These are phyloP conservation scores for Pleurotus tuoliensis DNA, from an alignment of 768 basidiomycete species.

Conservation along the genomic window DNA sequence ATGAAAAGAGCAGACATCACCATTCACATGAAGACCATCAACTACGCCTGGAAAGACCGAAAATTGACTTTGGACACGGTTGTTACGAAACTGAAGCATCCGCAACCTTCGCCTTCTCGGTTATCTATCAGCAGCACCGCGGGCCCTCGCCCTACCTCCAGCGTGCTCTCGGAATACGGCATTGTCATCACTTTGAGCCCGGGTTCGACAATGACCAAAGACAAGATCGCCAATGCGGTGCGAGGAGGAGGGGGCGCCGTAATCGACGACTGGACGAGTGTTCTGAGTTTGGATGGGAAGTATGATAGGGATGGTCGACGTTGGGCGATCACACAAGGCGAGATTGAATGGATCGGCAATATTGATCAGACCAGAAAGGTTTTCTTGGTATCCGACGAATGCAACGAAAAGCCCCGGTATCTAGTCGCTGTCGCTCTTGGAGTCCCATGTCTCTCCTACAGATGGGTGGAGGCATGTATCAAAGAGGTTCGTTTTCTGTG, in stretches of 20 bases:
- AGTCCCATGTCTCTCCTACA: slow-evolving; percentile 69
- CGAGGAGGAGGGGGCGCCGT: slow-evolving; percentile 53
- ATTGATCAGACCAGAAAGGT: slow-evolving; percentile 42
- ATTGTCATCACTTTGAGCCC: slow-evolving; percentile 55
- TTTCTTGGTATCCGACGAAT: slow-evolving; percentile 65
- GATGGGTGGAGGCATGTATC: slow-evolving; percentile 48
- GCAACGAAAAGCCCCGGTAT: slow-evolving; percentile 73
- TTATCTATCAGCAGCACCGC: slow-evolving; percentile 34
- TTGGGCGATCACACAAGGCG: slow-evolving; percentile 48
- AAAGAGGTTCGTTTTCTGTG: slow-evolving; percentile 22
- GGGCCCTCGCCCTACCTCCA: slow-evolving; percentile 24
- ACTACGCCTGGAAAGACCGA: slow-evolving; percentile 52
- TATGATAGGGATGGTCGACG: slow-evolving; percentile 36
- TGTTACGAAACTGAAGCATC: slow-evolving; percentile 34
- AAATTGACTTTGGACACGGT: slow-evolving; percentile 37
- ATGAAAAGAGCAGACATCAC: slow-evolving; percentile 37
- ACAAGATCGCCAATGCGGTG: slow-evolving; percentile 27
- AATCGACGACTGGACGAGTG: slow-evolving; percentile 56
- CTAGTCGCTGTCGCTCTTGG: slow-evolving; percentile 81
- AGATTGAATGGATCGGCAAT: slow-evolving; percentile 43
- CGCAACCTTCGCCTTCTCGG: slow-evolving; percentile 48
- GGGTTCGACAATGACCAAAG: slow-evolving; percentile 37
- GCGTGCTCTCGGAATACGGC: slow-evolving; percentile 45
- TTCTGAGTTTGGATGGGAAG: slow-evolving; percentile 55
- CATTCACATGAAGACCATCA: slow-evolving; percentile 49